These are phyloP conservation scores for Prunus yedoensis DNA, from an alignment of 331 rosid genomes.

Conservation along the genomic window DNA sequence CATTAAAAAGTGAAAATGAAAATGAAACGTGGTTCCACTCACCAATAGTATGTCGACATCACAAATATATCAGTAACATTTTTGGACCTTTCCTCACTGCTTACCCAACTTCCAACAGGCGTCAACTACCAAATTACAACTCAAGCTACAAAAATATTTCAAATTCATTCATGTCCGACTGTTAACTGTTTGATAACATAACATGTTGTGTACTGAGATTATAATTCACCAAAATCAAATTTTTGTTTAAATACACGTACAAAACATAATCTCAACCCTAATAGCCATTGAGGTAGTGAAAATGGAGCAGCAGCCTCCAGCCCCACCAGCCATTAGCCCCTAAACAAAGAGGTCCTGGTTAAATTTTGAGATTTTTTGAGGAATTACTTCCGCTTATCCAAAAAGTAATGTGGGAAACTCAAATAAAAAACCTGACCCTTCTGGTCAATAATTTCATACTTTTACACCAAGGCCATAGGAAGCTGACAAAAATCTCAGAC, in stretches of 20 bases:
- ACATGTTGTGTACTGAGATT: too few species aligned
- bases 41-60: neutral
- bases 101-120: slow-evolving; percentile 5
- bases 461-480: neutral
- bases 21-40: neutral
- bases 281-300: too few species aligned
- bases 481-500: neutral
- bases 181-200: too few species aligned
- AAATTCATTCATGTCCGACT: too few species aligned
- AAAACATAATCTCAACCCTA: too few species aligned
- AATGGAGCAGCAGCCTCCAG: too few species aligned
- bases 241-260: too few species aligned
- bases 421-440: neutral
- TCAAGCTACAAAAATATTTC: neutral
- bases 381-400: neutral
- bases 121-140: neutral
- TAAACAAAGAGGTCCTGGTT: neutral
- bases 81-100: neutral
- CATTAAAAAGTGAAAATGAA: too few species aligned
- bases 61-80: neutral
- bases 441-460: neutral
- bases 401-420: neutral
- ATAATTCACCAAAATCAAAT: too few species aligned
- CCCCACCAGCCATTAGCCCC: neutral
- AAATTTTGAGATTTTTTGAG: neutral